Conservation (phyloP, 2,329 filamentous ascomycete species). For the Stachybotrys elegans region DNA sequence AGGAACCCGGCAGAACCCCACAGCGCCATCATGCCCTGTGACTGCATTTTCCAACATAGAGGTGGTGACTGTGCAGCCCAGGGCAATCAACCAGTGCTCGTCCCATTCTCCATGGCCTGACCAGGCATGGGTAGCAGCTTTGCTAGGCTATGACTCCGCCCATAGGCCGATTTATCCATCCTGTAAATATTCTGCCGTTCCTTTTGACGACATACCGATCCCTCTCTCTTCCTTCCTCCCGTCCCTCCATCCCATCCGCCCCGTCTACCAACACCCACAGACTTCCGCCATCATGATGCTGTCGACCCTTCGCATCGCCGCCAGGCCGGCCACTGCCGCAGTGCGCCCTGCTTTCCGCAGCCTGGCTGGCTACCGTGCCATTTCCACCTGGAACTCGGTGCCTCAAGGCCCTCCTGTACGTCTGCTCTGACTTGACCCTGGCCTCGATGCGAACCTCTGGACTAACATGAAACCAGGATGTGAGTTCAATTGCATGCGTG, state of each 20-base stretch:
- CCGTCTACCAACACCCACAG: too few relatives aligned
- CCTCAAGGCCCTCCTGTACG: constrained; percentile 90
- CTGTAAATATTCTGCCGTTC: neutral
- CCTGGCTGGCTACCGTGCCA: constrained; percentile 44
- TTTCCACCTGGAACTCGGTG: constrained; percentile 85
- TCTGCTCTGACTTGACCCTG: constrained; percentile 19
- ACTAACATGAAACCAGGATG: constrained; percentile 27
- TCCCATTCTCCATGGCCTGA: too few relatives aligned
- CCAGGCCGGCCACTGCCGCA: constrained; percentile 42
- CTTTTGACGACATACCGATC: constrained; percentile 5
- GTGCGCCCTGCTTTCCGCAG: constrained; percentile 34
- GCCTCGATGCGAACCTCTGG: neutral
- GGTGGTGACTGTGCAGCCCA: neutral
- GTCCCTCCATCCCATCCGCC: constrained; percentile 9
- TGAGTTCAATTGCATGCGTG: constrained; percentile 21
- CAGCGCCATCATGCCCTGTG: too few relatives aligned
- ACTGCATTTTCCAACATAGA: too few relatives aligned
- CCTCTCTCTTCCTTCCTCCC: constrained; percentile 6
- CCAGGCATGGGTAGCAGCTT: too few relatives aligned
- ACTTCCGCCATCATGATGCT: constrained; percentile 47
- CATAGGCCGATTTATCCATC: too few relatives aligned
- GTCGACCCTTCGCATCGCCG: constrained; percentile 48
- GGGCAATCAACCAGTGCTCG: neutral
- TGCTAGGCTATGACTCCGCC: too few relatives aligned
- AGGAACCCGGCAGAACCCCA: too few relatives aligned